Evolutionary conservation across 1,284 basidiomycete genomes (phyloP).

Genomic region (Entoloma clypeatum): DNA sequence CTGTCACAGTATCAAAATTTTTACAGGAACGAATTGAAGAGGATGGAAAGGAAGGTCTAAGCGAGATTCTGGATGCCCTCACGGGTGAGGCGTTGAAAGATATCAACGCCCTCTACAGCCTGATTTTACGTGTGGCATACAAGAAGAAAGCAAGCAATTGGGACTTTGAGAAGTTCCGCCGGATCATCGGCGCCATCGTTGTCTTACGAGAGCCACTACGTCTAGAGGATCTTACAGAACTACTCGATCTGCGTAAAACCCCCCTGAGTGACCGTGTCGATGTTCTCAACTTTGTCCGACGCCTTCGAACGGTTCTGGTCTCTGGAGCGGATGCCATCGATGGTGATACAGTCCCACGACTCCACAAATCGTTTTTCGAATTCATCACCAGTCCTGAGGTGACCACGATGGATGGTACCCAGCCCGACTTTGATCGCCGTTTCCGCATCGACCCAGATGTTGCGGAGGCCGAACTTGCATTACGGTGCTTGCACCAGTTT

Average conservation of each 20-base stretch:
- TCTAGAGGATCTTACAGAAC: conserved; percentile 3
- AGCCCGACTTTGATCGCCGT: too few relatives aligned
- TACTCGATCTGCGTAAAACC: conserved; percentile 10
- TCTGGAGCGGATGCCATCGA: conserved; percentile 8
- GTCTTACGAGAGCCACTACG: conserved; percentile 8
- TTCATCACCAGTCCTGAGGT: conserved; percentile 11
- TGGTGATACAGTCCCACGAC: conserved; percentile 7
- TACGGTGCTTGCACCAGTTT: conserved; percentile 8
- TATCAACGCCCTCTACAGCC: conserved; percentile 13
- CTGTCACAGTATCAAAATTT: conserved; percentile 9
- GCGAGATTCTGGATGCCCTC: conserved; percentile 5
- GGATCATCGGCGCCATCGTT: conserved; percentile 11
- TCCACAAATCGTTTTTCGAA: conserved; percentile 14
- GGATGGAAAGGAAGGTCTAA: conserved; percentile 5
- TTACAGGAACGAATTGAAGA: conserved; percentile 6
- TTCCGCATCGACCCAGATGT: conserved; percentile 4
- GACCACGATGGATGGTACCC: too few relatives aligned
- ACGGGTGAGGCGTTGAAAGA: conserved; percentile 7
- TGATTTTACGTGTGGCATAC: conserved; percentile 9
- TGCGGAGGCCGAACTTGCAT: conserved; percentile 9
- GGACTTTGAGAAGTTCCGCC: conserved; percentile 13
- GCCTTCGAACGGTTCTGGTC: conserved; percentile 12
- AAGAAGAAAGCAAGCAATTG: conserved; percentile 1
- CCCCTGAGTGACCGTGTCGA: conserved; percentile 4
- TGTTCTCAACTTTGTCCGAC: conserved; percentile 9